Evolutionary conservation across 306 rosid genomes (phyloP), one percentile per base, ranked within the genome.

Genomic region (Citrullus amarus): DNA sequence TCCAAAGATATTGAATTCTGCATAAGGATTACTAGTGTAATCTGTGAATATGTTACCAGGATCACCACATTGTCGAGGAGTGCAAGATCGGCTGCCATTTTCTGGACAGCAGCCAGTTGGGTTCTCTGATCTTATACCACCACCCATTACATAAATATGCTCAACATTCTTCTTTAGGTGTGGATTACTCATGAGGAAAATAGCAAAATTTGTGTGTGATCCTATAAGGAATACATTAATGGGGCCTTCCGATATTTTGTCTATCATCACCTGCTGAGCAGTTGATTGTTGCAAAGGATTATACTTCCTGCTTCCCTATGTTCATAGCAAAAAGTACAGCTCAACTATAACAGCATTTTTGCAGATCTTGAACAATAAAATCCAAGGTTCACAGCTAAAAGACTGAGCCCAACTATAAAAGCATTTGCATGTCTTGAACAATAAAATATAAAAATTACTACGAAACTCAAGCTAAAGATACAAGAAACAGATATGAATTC

Each of bases 131-230:
- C 92, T 88, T 75, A 95, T 93, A 65, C 96, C 97, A 0, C 99
- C 99, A 34, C 97, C 99, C 99, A 95, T 92, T 34, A 88, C 85
- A 74, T 87, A 95, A 38, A 95, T 86, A 82, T 90, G 99, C 81
- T 91, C 88, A 50, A 95, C 82, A 78, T 91, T 92, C 81, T 87
- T 89, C 90, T 88, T 92, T 11, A 92, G 83, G n/a, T 87, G 87
- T 50, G 97, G 99, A 54, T 92, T 87, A 25, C 63, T 91, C 97
- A 95, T 91, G 5, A 95, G 90, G 66, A 95, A 95, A n/a, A 95
- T 78, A 66, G 82, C 99, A 38, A 95, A 69, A 76, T 95, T 95
- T 58, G 99, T 95, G 38, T 92, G 97, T 51, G 86, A 85, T 88
- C 99, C 99, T 51, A 74, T 85, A 4, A 85, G 0, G 60, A 95